Evolutionary conservation across 139 green algal genomes (phyloP).

Genomic region (Edaphochlamys debaryana): DNA sequence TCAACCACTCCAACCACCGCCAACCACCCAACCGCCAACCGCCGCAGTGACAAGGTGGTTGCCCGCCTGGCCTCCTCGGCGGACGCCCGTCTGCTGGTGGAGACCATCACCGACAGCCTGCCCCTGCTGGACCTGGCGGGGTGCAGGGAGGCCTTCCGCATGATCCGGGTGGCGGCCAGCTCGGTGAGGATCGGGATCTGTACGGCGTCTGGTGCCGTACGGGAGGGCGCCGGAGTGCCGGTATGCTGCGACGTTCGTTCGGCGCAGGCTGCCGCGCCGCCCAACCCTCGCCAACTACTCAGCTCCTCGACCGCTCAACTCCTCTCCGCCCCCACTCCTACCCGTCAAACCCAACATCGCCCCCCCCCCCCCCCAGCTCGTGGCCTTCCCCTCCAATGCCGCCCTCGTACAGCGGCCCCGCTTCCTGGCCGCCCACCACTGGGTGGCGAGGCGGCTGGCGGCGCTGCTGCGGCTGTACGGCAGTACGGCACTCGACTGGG

Average conservation of each 20-base stretch:
- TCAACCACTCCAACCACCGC: no score
- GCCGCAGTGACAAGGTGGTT: background rate
- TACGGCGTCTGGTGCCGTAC: no score
- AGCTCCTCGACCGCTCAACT: no score
- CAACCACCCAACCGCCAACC: no score
- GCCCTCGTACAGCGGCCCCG: conserved; percentile 7
- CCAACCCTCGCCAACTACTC: no score
- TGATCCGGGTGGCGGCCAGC: conserved; percentile 1
- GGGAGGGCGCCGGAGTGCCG: no score
- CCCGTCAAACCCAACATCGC: no score
- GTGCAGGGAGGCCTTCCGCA: conserved; percentile 8
- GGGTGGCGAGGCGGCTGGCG: conserved; percentile 6
- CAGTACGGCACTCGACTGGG: background rate
- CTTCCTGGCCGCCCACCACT: conserved; percentile 3
- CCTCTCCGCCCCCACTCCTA: no score
- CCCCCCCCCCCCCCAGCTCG: no score
- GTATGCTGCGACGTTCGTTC: no score
- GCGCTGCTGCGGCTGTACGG: conserved; percentile 21
- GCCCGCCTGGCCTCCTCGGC: background rate
- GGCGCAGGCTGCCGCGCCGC: no score
- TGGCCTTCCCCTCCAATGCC: conserved; percentile 2
- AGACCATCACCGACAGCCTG: background rate
- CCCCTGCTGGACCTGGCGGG: conserved; percentile 31
- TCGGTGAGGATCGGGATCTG: no score
- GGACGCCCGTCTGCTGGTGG: conserved; percentile 24